Evolutionary conservation across 495 filamentous ascomycete genomes (phyloP), one percentile per base, ranked within the genome.

Genomic region (Durotheca rogersii): DNA sequence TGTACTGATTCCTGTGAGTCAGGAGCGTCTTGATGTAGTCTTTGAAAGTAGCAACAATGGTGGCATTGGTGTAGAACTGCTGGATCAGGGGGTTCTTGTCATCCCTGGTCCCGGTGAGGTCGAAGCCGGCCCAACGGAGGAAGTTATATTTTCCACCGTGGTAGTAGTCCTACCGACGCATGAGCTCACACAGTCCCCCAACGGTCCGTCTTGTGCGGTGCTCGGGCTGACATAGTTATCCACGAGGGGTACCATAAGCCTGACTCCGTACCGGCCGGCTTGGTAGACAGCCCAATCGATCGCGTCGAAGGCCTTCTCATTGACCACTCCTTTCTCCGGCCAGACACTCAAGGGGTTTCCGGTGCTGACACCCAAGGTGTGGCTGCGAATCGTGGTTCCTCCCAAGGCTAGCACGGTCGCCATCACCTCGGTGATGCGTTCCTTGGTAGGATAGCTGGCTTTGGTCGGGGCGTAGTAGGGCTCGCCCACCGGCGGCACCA

Each of bases 91-190:
- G 69, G 48, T 74, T 70, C 10, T 49, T 64, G 9, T 57, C 53
- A 36, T 73, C 67, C 11, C 32, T 48, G 6, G 25, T 40, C 42
- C 67, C 61, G 5, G 60, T 70, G 35, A 80, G 72, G 49, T 79
- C 67, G 56, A 76, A 73, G 11, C 78, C 76, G 17, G 62, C 53
- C 68, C 71, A 81, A 20, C 78, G 71, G 17, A 80, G 68, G 62
- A 80, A 81, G 49, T 68, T 68, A 59, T 75, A 81, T 60, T 79
- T 80, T n/a, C 77, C 77, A 30, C 77, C 77, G 46, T 80, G 77
- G 54, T 80, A 81, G 42, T 80, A 80, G 53, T 80, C 76, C 65
- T 72, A 46, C n/a, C 7, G n/a, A 47, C 4, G 7, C 19, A 46
- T 57, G 49, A 67, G 59, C 10, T 44, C 7, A 41, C 16, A 15